A percentile compares a stretch with the other conserved stretches of the same genome.
Conservation (phyloP, 148 eudicot species). For the Vaccinium macrocarpon region DNA sequence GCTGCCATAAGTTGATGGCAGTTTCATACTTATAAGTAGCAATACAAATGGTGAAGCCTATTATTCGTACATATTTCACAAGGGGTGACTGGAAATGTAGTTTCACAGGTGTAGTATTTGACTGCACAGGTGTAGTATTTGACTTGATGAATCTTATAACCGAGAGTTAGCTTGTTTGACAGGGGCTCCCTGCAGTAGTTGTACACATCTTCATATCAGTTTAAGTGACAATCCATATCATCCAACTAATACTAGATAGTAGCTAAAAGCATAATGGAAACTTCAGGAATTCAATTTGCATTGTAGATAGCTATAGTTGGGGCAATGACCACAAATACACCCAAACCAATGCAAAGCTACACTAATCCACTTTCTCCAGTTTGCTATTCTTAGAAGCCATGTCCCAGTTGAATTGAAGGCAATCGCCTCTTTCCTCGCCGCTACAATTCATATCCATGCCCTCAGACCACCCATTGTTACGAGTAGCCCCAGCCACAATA, state of each 20-base stretch:
- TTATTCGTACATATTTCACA: not conserved
- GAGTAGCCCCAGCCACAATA: not conserved
- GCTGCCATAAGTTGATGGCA: not conserved
- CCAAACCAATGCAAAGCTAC: not conserved
- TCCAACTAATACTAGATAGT: not conserved
- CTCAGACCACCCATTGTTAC: not conserved
- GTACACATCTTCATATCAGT: not conserved
- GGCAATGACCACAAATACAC: not conserved
- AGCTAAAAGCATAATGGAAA: not conserved
- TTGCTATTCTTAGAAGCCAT: not conserved
- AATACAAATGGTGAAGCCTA: not conserved
- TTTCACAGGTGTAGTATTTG: not conserved
- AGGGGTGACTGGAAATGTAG: not conserved
- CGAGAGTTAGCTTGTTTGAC: slow-evolving; percentile 2
- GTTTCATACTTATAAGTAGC: not conserved
- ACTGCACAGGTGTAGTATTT: not conserved
- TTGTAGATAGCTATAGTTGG: not conserved
- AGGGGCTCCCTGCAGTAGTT: slow-evolving; percentile 14
- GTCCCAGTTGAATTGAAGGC: not conserved
- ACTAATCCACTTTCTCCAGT: not conserved
- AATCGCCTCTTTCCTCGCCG: not conserved
- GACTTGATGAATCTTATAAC: slow-evolving; percentile 10
- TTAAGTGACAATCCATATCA: not conserved
- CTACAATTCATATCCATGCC: not conserved
- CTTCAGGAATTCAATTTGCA: not conserved